Evolutionary conservation across 2,329 filamentous ascomycete genomes (phyloP), one percentile per base, ranked within the genome.

Genomic region (Aureobasidium lini): DNA sequence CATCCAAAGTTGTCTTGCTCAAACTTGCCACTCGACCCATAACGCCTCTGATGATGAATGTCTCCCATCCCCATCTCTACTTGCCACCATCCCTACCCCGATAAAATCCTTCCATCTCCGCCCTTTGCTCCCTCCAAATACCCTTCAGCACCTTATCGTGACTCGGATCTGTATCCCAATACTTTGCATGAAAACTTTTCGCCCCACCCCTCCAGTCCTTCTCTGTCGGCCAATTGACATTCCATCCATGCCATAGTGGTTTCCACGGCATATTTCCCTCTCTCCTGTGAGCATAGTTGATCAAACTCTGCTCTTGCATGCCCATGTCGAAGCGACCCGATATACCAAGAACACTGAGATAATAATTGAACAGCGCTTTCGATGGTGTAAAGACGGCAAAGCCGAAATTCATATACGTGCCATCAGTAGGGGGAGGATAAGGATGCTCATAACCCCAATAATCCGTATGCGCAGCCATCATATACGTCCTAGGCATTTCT

Each of bases 241-340:
- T 74, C 72, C 72, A 75, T 1, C 67, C 67, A 60, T 72, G 69
- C 64, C 70, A 70, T 23, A 75, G 59, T 53, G 68, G 69, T 59
- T 66, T 68, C 73, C 72, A 75, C 1, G 74, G 73, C 74, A 76
- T 75, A 16, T 71, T 71, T 0, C 73, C 72, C 1, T 71, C 70
- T 10, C 64, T 61, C 2, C 71, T 64, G 60, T 75, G 72, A 34
- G 72, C 73, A 50, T 75, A 73, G 48, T 75, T 75, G 46, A 75
- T 60, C 53, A 76, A 57, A 60, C 71, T 70, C 67, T 76, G 72
- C 64, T 75, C 73, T 18, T 69, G 69, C 29, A 71, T 69, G 1
- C 62, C 56, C 1, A 69, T 66, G 13, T 70, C 64, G 61, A 75
- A 74, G 7, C 69, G 67, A n/a, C 67, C 69, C 0, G 66, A 64